Evolutionary conservation across 2,329 filamentous ascomycete species (phyloP), one percentile per base, ranked within the genome.

Genomic region (Colletotrichum graminicola): DNA sequence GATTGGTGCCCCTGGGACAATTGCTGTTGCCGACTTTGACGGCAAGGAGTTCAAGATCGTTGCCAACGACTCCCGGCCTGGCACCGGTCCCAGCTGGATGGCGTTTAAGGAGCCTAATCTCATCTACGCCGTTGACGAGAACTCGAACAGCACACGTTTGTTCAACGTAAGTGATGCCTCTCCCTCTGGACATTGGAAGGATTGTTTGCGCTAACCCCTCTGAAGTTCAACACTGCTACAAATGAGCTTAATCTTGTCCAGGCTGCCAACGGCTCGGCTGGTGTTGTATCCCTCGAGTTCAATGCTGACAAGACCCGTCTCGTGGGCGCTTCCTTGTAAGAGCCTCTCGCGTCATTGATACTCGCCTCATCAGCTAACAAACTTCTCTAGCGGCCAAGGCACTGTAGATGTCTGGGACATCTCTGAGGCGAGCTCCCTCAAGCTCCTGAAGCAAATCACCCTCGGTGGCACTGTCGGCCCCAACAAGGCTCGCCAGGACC

Each of bases 101-200:
- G 77, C 80, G 49, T 82, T 81, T 76, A 80, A 79, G 60, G 71
- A 78, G 23, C 81, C 81, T 34, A 79, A 82, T 75, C 75, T 78
- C 5, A 70, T 88, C 54, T 87, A 86, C 70, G 83, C 83, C 55
- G 83, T 85, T 26, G 81, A 88, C 73, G 86, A 88, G 80, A 82
- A 82, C 74, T 78, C 80, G 73, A 76, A 77, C 61, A 75, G 77
- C 55, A 77, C 83, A n/a, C 80, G 81, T 69, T 75, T 82, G 21
- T 85, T 84, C 75, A 78, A 76, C 23, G 74, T 77, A 65, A 41
- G 75, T 65, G 18, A 6, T 5, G 5, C n/a, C 21, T 32, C 18
- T 23, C 47, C 14, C 21, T 45, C 43, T 45, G 1, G 18, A 4
- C 43, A n/a, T 29, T 36, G 55, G 14, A 23, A 23, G 21, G 26